These are phyloP conservation scores for Fusarium sp. DNA, from an alignment of 2,329 filamentous ascomycete genomes.

Conservation along the genomic window DNA sequence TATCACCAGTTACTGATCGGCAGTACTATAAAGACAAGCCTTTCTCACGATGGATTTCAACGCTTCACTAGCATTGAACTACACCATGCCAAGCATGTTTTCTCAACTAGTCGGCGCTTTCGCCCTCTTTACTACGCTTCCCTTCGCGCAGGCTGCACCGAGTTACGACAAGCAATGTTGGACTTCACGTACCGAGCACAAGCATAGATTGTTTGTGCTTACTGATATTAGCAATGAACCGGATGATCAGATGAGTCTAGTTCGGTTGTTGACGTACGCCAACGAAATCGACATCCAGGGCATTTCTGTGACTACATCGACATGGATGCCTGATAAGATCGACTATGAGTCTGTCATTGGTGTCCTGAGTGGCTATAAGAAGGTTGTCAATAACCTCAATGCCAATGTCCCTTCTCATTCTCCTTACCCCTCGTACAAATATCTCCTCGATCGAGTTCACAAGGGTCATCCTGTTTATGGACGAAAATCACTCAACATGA, in stretches of 20 bases:
- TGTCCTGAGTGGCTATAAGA: conserved; percentile 6
- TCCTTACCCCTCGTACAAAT: conserved; percentile 2
- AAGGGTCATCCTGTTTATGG: conserved; percentile 40
- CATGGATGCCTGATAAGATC: conserved; percentile 55
- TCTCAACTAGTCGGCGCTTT: conserved; percentile 19
- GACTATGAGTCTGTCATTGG: conserved; percentile 49
- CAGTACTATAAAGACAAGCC: neutral
- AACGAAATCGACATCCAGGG: conserved; percentile 60
- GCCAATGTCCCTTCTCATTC: neutral
- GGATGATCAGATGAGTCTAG: conserved; percentile 58
- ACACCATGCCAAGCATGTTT: conserved; percentile 1
- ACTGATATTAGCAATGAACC: conserved; percentile 61
- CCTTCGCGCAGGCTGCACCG: neutral
- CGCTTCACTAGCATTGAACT: neutral
- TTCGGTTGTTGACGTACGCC: conserved; percentile 57
- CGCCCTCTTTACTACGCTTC: neutral
- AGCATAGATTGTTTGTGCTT: conserved; percentile 54
- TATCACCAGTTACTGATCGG: neutral
- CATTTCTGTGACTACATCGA: conserved; percentile 59
- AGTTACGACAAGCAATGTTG: neutral
- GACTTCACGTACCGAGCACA: conserved; percentile 17
- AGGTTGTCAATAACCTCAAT: conserved; percentile 48
- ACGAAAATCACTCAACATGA: conserved; percentile 30
- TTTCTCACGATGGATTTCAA: neutral
- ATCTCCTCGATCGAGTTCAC: neutral